These are phyloP conservation scores for Poterioochromonas sp. DNA, from an alignment of 352 stramenopile species.

Conservation along the genomic window DNA sequence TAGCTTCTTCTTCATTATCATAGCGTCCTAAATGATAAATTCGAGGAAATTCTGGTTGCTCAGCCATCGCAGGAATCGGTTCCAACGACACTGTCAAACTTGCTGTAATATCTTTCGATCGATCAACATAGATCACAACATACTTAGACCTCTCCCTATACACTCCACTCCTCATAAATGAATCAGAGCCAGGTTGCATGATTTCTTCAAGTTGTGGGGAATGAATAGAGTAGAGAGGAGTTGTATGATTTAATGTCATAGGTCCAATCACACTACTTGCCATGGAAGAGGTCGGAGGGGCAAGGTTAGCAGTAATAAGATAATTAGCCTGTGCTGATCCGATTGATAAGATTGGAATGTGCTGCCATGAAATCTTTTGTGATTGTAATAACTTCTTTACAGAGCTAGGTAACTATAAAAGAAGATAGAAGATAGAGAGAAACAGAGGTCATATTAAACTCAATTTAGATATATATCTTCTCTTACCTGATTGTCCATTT, in stretches of 20 bases:
- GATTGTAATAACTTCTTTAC: background rate
- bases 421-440: background rate
- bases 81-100: too few species aligned
- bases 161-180: background rate
- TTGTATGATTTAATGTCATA: too few species aligned
- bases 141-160: background rate
- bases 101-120: too few species aligned
- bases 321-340: background rate
- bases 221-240: too few species aligned
- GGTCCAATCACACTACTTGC: too few species aligned
- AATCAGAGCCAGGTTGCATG: too few species aligned
- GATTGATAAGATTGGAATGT: background rate
- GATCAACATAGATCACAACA: background rate
- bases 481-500: too few species aligned
- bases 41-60: background rate
- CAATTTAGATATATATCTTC: too few species aligned
- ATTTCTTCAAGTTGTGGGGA: too few species aligned
- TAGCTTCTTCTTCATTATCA: background rate
- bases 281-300: too few species aligned
- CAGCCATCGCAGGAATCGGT: too few species aligned
- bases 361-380: background rate
- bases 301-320: too few species aligned
- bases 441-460: background rate
- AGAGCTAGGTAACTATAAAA: background rate
- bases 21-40: background rate